Evolutionary conservation across 441 rosid species (phyloP).

Genomic region (Syzygium syzygioides): DNA sequence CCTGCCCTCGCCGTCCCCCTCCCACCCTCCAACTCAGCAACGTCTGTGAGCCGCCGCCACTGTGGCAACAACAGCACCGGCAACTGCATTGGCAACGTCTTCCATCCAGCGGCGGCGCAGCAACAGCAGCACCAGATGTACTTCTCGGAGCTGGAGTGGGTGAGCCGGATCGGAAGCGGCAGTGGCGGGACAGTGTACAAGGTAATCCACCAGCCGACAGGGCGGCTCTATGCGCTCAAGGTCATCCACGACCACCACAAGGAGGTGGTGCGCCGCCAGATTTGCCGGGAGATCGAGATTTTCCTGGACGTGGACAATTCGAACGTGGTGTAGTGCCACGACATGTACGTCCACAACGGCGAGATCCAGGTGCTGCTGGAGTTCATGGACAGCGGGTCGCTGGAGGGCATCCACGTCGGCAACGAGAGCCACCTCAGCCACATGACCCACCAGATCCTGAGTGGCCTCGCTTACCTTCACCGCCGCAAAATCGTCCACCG

Average conservation of each 20-base stretch:
- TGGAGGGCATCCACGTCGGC: constrained; percentile 58
- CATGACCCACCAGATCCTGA: constrained; percentile 57
- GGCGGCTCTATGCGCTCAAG: constrained; percentile 58
- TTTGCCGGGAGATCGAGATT: constrained; percentile 85
- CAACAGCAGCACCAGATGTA: neutral
- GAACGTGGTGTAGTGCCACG: constrained; percentile 75
- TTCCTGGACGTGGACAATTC: constrained; percentile 71
- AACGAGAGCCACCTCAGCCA: constrained; percentile 41
- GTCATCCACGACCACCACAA: constrained; percentile 72
- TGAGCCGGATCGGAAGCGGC: constrained; percentile 71
- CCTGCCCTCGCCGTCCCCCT: constrained; percentile 21
- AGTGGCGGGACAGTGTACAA: constrained; percentile 85
- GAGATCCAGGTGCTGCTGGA: constrained; percentile 83
- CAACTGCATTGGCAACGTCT: neutral
- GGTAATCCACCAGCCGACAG: constrained; percentile 54
- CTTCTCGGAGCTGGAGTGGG: constrained; percentile 49
- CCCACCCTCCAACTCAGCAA: constrained; percentile 40
- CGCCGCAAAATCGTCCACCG: constrained; percentile 69
- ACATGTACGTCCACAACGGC: constrained; percentile 64
- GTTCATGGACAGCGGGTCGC: constrained; percentile 77
- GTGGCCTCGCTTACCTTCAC: constrained; percentile 72
- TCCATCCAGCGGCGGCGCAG: constrained; percentile 19
- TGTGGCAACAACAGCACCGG: neutral
- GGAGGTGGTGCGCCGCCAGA: constrained; percentile 65
- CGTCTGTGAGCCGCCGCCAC: neutral